These are phyloP conservation scores for Alternaria alternata DNA, from an alignment of 2,329 filamentous ascomycete species.

Conservation along the genomic window DNA sequence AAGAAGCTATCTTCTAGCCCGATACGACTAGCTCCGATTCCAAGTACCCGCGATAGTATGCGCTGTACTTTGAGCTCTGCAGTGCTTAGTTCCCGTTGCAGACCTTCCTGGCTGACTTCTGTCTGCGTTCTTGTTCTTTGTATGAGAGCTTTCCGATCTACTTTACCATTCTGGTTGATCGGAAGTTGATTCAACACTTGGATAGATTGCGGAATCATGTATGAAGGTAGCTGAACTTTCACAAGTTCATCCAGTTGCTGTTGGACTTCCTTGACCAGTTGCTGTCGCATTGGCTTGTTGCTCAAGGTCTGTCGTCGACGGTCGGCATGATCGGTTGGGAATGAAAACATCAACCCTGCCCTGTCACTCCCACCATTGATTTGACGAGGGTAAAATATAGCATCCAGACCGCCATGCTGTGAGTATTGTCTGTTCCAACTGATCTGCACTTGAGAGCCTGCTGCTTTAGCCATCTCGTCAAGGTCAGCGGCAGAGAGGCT, in stretches of 20 bases:
- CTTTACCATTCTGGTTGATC: conserved; percentile 22
- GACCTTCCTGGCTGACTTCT: too few relatives aligned
- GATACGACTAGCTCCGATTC: too few relatives aligned
- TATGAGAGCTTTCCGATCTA: conserved; percentile 10
- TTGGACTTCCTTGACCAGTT: not conserved
- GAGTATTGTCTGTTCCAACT: conserved; percentile 12
- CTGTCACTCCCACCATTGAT: not conserved
- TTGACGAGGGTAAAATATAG: conserved; percentile 5
- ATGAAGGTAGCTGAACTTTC: conserved; percentile 18
- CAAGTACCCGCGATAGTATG: too few relatives aligned
- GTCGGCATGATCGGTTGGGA: not conserved
- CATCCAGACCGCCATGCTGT: conserved; percentile 4
- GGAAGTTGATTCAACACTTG: conserved; percentile 41
- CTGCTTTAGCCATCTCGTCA: conserved; percentile 3
- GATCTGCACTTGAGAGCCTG: not conserved
- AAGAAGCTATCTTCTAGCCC: too few relatives aligned
- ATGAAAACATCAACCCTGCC: not conserved
- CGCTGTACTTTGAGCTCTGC: too few relatives aligned
- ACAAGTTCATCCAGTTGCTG: not conserved
- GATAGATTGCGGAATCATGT: conserved; percentile 35
- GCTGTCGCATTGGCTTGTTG: not conserved
- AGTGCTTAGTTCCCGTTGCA: too few relatives aligned
- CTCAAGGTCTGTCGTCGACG: not conserved
- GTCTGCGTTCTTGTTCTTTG: too few relatives aligned
- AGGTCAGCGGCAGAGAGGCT: conserved; percentile 2